Evolutionary conservation across 306 rosid species (phyloP), one percentile per base, ranked within the genome.

Genomic region (Glycine soja): DNA sequence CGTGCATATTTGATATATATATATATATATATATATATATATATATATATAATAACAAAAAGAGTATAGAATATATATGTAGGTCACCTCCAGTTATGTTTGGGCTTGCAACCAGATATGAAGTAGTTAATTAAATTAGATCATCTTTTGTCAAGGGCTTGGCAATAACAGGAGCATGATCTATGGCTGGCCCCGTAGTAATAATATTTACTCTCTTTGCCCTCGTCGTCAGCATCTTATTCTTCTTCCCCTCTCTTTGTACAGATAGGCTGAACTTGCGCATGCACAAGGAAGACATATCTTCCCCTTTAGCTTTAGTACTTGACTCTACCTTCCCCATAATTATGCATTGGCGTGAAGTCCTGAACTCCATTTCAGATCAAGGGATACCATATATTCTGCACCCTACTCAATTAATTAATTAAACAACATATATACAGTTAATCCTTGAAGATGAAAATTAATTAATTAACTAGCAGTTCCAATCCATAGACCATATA

Each of bases 101-200:
- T 83, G n/a, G 86, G 86, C 56, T 83, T 83, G 71, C 76, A 83
- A 78, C 86, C 86, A 45, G 82, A 83, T 14, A 18, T 4, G 1
- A 83, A 52, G 64, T 83, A 78, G 18, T 83, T 5, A 64, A 83
- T 72, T 0, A 83, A 64, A 83, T 72, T 0, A 83, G 82, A 64
- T 77, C 73, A 52, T 83, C 48, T 64, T 77, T 83, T 30, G 68
- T 71, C 46, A 83, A 70, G 16, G 86, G 86, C 8, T 77, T 45
- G 75, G 63, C 65, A 8, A 54, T 12, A 53, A 24, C 30, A 36
- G 69, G 78, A 68, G 69, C 84, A 10, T 79, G 66, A 12, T 62
- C 84, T 56, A 34, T 79, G 14, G 84, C 81, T 0, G 84, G 87
- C 0, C 87, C 84, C 1, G 84, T 80, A 3, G 81, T 81, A 84